phyloP scores from a whole-genome alignment of 1,284 basidiomycete genomes.

The Irpex lacteus region DNA sequence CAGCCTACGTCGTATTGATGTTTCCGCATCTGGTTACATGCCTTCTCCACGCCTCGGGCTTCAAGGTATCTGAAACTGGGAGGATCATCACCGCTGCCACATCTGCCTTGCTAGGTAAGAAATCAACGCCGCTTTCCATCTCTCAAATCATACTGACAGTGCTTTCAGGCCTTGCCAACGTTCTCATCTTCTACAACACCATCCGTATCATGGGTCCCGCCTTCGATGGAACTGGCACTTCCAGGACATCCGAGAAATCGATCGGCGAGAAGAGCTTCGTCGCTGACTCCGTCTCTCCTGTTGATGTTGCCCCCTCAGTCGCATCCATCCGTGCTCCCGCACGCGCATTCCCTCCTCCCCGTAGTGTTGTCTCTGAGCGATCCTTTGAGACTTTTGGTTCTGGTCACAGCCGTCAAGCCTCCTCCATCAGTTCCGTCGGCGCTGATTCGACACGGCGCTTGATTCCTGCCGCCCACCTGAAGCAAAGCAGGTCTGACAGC shows the following conservation, averaged over 20 bases:
- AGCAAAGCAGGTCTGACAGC: slow-evolving; percentile 12
- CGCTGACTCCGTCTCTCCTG: slow-evolving; percentile 28
- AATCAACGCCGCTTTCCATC: slow-evolving; percentile 6
- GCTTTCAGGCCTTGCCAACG: slow-evolving; percentile 55
- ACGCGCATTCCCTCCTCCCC: slow-evolving; percentile 15
- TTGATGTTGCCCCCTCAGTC: slow-evolving; percentile 19
- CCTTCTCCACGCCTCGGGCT: slow-evolving; percentile 47
- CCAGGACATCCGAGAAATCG: slow-evolving; percentile 17
- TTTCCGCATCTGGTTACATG: slow-evolving; percentile 57
- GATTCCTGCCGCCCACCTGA: slow-evolving; percentile 2
- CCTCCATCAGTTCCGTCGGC: slow-evolving; percentile 12
- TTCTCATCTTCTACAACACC: slow-evolving; percentile 63
- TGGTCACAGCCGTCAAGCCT: not conserved
- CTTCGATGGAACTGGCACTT: slow-evolving; percentile 27
- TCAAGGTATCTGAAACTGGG: slow-evolving; percentile 40
- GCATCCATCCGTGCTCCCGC: slow-evolving; percentile 19
- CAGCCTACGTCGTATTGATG: slow-evolving; percentile 59
- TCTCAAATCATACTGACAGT: slow-evolving; percentile 12
- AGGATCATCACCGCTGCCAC: slow-evolving; percentile 51
- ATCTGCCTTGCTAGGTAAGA: slow-evolving; percentile 54
- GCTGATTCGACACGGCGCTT: slow-evolving; percentile 12
- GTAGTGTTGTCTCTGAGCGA: slow-evolving; percentile 1
- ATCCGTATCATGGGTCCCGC: slow-evolving; percentile 61
- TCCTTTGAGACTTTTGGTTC: slow-evolving; percentile 2
- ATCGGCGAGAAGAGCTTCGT: slow-evolving; percentile 27